These are phyloP conservation scores for Arthrobotrys iridis DNA, from an alignment of 2,329 filamentous ascomycete genomes.

Conservation along the genomic window DNA sequence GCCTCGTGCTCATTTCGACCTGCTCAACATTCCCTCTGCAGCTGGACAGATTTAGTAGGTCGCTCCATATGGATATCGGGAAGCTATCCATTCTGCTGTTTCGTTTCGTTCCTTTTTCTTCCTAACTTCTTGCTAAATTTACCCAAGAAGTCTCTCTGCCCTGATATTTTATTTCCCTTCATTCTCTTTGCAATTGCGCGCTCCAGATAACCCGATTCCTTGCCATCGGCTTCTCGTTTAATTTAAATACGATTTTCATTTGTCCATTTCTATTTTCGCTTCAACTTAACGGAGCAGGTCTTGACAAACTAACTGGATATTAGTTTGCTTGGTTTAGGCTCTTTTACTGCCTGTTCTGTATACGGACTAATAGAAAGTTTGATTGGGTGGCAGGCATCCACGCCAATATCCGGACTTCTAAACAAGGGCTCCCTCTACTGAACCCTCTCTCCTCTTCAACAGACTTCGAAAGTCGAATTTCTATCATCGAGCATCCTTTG, in stretches of 20 bases:
- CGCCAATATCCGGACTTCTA: constrained; percentile 48
- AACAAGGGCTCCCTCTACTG: constrained; percentile 41
- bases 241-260: constrained; percentile 36
- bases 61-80: constrained; percentile 26
- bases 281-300: constrained; percentile 47
- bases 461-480: constrained; percentile 21
- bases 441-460: constrained; percentile 25
- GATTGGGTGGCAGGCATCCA: constrained; percentile 55
- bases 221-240: constrained; percentile 20
- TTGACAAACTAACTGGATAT: constrained; percentile 14
- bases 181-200: constrained; percentile 33
- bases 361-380: constrained; percentile 31
- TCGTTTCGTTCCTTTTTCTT: constrained; percentile 18
- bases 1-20: constrained; percentile 36
- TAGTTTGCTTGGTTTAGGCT: constrained; percentile 37
- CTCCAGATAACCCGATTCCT: constrained; percentile 2
- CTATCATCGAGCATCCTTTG: constrained; percentile 40
- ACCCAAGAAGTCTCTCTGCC: constrained; percentile 31
- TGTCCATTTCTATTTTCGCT: constrained; percentile 16
- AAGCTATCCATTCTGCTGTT: constrained; percentile 37
- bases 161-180: constrained; percentile 12
- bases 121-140: constrained; percentile 3
- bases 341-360: constrained; percentile 39
- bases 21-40: constrained; percentile 48
- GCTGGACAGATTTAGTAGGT: constrained; percentile 39